phyloP scores from a whole-genome alignment of 208 protist species.

The Trichomonas gallinae region DNA sequence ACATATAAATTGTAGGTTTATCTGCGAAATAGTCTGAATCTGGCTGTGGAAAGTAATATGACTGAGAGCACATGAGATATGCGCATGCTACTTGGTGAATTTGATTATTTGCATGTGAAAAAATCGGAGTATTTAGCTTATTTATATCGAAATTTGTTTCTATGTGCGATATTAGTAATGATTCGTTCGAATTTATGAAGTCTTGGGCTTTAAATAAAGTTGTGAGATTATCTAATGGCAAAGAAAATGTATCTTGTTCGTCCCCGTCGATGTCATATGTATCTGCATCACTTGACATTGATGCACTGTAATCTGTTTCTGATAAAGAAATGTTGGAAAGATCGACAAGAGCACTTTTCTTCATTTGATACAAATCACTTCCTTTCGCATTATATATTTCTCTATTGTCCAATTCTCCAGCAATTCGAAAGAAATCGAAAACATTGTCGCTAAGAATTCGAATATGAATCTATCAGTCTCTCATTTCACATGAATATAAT shows the following conservation, averaged over 20 bases:
- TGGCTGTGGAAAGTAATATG: not conserved
- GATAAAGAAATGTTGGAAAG: not conserved
- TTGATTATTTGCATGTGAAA: not conserved
- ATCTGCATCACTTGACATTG: not conserved
- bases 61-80: not conserved
- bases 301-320: not conserved
- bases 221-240: not conserved
- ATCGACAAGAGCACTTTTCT: not conserved
- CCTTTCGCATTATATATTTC: no score
- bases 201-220: not conserved
- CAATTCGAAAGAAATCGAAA: no score
- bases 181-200: not conserved
- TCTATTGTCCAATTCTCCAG: no score
- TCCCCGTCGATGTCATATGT: not conserved
- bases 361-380: no score
- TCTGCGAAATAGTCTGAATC: not conserved
- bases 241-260: not conserved
- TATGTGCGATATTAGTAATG: not conserved
- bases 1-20: conserved; percentile 1
- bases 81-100: not conserved
- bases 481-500: no score
- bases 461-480: no score
- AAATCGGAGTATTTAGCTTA: not conserved
- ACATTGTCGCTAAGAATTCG: no score
- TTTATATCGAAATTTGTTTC: not conserved